phyloP scores from a whole-genome alignment of 2,329 filamentous ascomycete genomes.

The Sclerotinia minor region DNA sequence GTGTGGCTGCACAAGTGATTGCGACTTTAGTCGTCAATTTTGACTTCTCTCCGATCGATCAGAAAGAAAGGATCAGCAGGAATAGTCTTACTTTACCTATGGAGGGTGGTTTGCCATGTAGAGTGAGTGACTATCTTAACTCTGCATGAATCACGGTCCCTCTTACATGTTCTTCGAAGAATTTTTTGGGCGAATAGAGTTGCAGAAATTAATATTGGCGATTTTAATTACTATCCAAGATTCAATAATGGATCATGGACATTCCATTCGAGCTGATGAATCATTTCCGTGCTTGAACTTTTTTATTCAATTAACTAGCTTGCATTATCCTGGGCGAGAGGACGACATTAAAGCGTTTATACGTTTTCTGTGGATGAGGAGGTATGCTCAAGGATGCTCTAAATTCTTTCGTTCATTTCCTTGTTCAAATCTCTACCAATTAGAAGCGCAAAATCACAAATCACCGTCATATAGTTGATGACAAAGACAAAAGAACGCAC shows the following conservation, averaged over 20 bases:
- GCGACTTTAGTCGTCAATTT: conserved; percentile 52
- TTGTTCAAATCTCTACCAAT: conserved; percentile 10
- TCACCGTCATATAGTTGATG: background rate
- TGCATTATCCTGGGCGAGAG: background rate
- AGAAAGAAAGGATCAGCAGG: conserved; percentile 53
- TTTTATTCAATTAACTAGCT: background rate
- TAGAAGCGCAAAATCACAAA: background rate
- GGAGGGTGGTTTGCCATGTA: conserved; percentile 56
- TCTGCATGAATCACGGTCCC: background rate
- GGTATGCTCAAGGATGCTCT: background rate
- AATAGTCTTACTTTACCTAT: conserved; percentile 65
- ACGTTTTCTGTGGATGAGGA: background rate
- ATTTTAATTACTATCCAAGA: background rate
- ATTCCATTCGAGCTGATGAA: background rate
- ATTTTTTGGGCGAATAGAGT: background rate
- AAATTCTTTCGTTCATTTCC: background rate
- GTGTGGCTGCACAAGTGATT: conserved; percentile 58
- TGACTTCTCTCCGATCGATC: conserved; percentile 49
- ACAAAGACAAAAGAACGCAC: conserved; percentile 14
- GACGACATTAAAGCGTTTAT: background rate
- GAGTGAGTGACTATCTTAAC: background rate
- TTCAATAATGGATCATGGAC: background rate
- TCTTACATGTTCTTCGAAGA: no score
- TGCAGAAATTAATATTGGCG: background rate
- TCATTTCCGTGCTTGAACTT: background rate